Evolutionary conservation across 306 rosid genomes (phyloP), one percentile per base, ranked within the genome.

Genomic region (Vigna hirtella): DNA sequence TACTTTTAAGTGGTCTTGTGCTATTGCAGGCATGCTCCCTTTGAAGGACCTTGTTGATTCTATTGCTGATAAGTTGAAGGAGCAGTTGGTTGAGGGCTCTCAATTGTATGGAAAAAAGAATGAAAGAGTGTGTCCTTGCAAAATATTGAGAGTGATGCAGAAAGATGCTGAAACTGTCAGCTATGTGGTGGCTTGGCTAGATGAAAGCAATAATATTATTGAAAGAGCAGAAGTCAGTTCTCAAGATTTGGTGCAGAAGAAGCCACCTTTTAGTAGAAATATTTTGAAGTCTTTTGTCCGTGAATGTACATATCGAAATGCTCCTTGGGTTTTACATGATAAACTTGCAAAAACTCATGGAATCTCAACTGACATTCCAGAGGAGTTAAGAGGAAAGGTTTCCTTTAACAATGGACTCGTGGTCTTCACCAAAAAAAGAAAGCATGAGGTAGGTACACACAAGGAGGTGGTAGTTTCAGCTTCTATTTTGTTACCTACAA

Each of bases 281-380:
- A 70, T 88, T 57, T 84, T 89, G 42, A 95, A 91, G 84, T 91
- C 95, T 61, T 95, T 95, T 79, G 88, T 95, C 80, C 96, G 98
- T 83, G 96, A 91, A 80, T 95, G 96, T 61, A 95, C 98, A 1
- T 91, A 88, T 75, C 91, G 96, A 69, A 91, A 88, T 85, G 91
- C 86, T 70, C 98, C 98, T 17, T 95, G 98, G 98, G 97, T 91
- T 70, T 85, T 95, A 76, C 92, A 89, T 74, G 88, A 88, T 61
- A 86, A 90, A 65, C 83, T 95, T 79, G 97, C 98, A 28, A 84
- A 40, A 83, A 86, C 79, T 55, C 88, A 92, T 81, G 96, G 93
- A 79, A 91, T 92, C 79, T 87, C 96, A 76, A 87, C 86, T 47
- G 93, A 81, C 43, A 70, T 90, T 70, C 98, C 98, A 1, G 82